phyloP scores from a whole-genome alignment of 2,329 filamentous ascomycete species.

The Fusarium penzigii region DNA sequence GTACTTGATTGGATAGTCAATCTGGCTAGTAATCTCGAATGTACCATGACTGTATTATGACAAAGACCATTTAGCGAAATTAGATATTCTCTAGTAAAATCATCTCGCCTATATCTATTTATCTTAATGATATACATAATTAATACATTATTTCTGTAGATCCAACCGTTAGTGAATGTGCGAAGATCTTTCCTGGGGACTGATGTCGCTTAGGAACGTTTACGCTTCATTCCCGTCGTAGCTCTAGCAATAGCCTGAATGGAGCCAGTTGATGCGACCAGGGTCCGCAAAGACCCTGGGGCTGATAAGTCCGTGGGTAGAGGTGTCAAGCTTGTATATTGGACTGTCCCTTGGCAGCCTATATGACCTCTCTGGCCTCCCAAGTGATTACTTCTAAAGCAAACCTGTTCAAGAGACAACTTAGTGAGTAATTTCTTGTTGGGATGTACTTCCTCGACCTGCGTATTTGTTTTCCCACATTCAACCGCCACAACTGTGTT shows the following conservation, averaged over 20 bases:
- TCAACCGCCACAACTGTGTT: background rate
- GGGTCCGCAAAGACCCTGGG: too few species aligned
- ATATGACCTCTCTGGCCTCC: background rate
- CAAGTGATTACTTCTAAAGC: background rate
- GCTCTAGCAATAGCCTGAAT: background rate
- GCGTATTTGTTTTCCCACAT: background rate
- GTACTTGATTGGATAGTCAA: too few species aligned
- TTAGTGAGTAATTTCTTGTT: background rate
- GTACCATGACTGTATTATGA: too few species aligned
- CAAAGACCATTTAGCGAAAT: too few species aligned
- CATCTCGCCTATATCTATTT: too few species aligned
- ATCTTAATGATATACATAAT: too few species aligned
- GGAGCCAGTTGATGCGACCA: background rate
- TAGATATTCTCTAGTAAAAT: too few species aligned
- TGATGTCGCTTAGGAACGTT: constrained; percentile 5
- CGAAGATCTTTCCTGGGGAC: background rate
- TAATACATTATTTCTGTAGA: too few species aligned
- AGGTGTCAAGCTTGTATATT: background rate
- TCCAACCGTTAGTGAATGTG: too few species aligned
- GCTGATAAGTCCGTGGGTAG: background rate
- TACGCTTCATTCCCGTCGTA: constrained; percentile 5
- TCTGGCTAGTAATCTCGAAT: too few species aligned
- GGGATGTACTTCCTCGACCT: background rate
- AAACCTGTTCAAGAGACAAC: background rate
- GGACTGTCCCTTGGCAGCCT: constrained; percentile 2